phyloP scores from a whole-genome alignment of 2,329 filamentous ascomycete species.

The Stylonectria norvegica region DNA sequence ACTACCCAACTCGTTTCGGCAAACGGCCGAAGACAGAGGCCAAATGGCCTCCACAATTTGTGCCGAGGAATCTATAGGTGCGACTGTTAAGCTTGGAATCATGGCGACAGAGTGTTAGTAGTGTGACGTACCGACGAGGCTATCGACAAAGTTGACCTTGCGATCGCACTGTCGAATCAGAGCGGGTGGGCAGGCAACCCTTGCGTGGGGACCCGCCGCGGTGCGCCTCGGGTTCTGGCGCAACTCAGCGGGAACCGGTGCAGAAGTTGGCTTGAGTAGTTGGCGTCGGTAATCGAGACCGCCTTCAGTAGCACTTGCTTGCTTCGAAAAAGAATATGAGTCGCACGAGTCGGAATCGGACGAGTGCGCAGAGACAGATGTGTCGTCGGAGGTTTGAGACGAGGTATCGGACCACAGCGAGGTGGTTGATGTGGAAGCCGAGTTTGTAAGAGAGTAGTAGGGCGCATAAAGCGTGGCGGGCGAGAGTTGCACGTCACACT shows the following conservation, averaged over 20 bases:
- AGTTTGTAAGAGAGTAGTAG: constrained; percentile 70
- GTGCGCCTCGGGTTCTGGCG: constrained; percentile 63
- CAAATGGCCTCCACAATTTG: constrained; percentile 97
- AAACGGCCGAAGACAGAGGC: constrained; percentile 81
- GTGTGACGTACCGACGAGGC: constrained; percentile 84
- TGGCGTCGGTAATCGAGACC: constrained; percentile 22
- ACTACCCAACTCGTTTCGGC: constrained; percentile 67
- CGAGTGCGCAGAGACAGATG: constrained; percentile 59
- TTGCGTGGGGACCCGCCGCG: constrained; percentile 50
- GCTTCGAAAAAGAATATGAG: constrained; percentile 33
- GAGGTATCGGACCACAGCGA: constrained; percentile 76
- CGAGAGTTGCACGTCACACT: constrained; percentile 51
- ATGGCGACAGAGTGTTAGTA: constrained; percentile 13
- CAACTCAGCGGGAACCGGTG: constrained; percentile 56
- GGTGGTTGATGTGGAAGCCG: constrained; percentile 70
- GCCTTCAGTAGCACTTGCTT: constrained; percentile 19
- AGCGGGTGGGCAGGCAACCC: constrained; percentile 64
- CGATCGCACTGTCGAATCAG: constrained; percentile 85
- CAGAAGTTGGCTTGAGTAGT: constrained; percentile 29
- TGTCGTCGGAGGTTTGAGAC: constrained; percentile 67
- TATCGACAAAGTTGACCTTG: constrained; percentile 94
- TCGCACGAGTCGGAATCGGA: constrained; percentile 52
- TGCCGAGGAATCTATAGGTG: constrained; percentile 78
- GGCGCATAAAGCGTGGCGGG: constrained; percentile 52
- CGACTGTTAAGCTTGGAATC: constrained; percentile 33